Conservation (phyloP, 2,329 filamentous ascomycete genomes). For the Metarhizium rileyi region DNA sequence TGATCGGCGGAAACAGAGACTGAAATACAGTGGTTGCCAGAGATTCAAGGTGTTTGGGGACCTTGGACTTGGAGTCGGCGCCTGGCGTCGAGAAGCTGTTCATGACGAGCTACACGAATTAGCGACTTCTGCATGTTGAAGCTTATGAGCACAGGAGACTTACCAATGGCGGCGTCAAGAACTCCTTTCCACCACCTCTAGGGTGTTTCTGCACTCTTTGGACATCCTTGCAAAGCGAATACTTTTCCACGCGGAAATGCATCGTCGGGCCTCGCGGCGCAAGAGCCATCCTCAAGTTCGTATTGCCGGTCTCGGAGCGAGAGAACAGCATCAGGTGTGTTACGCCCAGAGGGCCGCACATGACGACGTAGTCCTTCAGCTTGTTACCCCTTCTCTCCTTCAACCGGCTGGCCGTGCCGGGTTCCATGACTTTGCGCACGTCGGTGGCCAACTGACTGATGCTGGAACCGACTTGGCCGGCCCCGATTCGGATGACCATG, state of each 20-base stretch:
- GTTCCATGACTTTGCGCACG: slow-evolving; percentile 90
- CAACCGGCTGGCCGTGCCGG: slow-evolving; percentile 78
- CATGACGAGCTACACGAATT: slow-evolving; percentile 67
- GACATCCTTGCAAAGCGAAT: slow-evolving; percentile 88
- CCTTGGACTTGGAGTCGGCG: slow-evolving; percentile 50
- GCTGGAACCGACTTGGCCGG: slow-evolving; percentile 83
- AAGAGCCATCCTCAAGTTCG: slow-evolving; percentile 78
- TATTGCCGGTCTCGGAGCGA: slow-evolving; percentile 79
- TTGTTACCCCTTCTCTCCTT: slow-evolving; percentile 86
- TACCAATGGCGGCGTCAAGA: slow-evolving; percentile 72
- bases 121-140: slow-evolving; percentile 11
- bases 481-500: slow-evolving; percentile 97
- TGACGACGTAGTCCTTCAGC: slow-evolving; percentile 84
- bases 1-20: slow-evolving; percentile 91
- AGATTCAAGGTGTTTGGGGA: slow-evolving; percentile 90
- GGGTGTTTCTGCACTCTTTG: slow-evolving; percentile 75
- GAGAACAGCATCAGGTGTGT: slow-evolving; percentile 91
- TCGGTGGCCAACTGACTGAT: slow-evolving; percentile 87
- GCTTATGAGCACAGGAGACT: slow-evolving; percentile 9
- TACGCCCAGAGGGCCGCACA: slow-evolving; percentile 90
- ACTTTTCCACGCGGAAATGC: slow-evolving; percentile 89
- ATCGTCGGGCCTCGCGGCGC: slow-evolving; percentile 87
- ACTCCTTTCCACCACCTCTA: slow-evolving; percentile 74
- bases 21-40: slow-evolving; percentile 92
- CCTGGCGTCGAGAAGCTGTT: slow-evolving; percentile 79